Evolutionary conservation across 148 eudicot genomes (phyloP).

Genomic region (Camellia sinensis): DNA sequence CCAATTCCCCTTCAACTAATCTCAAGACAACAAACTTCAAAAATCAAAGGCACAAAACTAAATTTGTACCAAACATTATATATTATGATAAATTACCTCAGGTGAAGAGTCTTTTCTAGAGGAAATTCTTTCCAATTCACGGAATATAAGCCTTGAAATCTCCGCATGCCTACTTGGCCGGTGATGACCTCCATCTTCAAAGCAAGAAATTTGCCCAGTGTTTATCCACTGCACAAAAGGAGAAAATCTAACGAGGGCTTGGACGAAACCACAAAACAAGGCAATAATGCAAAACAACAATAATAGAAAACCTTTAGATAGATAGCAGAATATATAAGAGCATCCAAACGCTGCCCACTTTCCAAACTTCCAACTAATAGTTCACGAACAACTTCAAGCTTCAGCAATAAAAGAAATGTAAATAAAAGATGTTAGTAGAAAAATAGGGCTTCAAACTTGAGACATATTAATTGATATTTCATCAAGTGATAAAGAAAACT

Average conservation of each 20-base stretch:
- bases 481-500: not conserved
- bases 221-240: slow-evolving; percentile 82
- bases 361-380: slow-evolving; percentile 58
- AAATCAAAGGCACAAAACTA: not conserved
- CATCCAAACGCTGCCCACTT: slow-evolving; percentile 61
- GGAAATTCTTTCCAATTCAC: slow-evolving; percentile 77
- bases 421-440: slow-evolving; percentile 3
- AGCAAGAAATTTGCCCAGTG: slow-evolving; percentile 94
- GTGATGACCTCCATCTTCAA: slow-evolving; percentile 96
- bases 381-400: slow-evolving; percentile 97
- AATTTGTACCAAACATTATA: not conserved
- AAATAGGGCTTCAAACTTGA: not conserved
- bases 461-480: not conserved
- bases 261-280: not conserved
- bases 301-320: slow-evolving; percentile 70
- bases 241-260: not conserved
- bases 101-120: slow-evolving; percentile 63
- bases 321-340: slow-evolving; percentile 78
- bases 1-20: too few species aligned
- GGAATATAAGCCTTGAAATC: slow-evolving; percentile 88
- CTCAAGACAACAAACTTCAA: not conserved
- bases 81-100: slow-evolving; percentile 45
- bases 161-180: slow-evolving; percentile 95
- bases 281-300: slow-evolving; percentile 9
- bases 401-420: slow-evolving; percentile 29